Percentiles rank a stretch among this genome's conserved stretches.
Evolutionary conservation across 257 asterid species (phyloP).

Genomic region (Orobanche coerulescens): DNA sequence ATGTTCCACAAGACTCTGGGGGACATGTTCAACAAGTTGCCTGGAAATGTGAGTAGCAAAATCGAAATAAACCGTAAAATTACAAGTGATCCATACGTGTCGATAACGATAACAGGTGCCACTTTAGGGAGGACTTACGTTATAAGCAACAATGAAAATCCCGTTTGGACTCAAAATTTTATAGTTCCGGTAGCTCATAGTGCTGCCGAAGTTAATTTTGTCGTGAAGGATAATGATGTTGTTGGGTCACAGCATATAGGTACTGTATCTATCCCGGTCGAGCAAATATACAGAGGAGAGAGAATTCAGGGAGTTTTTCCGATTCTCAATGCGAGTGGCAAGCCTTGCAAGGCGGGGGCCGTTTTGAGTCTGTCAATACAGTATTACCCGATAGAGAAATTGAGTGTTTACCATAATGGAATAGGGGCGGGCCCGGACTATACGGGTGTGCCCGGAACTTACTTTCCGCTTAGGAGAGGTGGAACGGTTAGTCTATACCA

Average conservation of each 20-base stretch:
- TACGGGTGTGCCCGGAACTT: constrained; percentile 78
- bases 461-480: constrained; percentile 91
- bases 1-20: constrained; percentile 93
- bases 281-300: constrained; percentile 65
- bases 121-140: constrained; percentile 82
- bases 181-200: constrained; percentile 81
- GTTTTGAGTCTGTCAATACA: constrained; percentile 63
- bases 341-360: constrained; percentile 82
- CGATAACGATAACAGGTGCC: constrained; percentile 58
- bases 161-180: constrained; percentile 89
- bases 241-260: constrained; percentile 96
- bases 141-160: constrained; percentile 72
- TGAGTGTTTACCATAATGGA: constrained; percentile 67
- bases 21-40: constrained; percentile 70
- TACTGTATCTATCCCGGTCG: constrained; percentile 72
- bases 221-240: constrained; percentile 83
- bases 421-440: constrained; percentile 90
- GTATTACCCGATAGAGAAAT: constrained; percentile 63
- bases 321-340: constrained; percentile 61
- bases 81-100: constrained; percentile 92
- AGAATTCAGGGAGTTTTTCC: constrained; percentile 68
- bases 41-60: constrained; percentile 64
- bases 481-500: constrained; percentile 87
- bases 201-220: constrained; percentile 71
- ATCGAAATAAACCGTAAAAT: constrained; percentile 65